Percentiles rank a stretch among this genome's conserved stretches.
These are phyloP conservation scores for Scedosporium apiospermum DNA, from an alignment of 2,329 filamentous ascomycete species.

Conservation along the genomic window DNA sequence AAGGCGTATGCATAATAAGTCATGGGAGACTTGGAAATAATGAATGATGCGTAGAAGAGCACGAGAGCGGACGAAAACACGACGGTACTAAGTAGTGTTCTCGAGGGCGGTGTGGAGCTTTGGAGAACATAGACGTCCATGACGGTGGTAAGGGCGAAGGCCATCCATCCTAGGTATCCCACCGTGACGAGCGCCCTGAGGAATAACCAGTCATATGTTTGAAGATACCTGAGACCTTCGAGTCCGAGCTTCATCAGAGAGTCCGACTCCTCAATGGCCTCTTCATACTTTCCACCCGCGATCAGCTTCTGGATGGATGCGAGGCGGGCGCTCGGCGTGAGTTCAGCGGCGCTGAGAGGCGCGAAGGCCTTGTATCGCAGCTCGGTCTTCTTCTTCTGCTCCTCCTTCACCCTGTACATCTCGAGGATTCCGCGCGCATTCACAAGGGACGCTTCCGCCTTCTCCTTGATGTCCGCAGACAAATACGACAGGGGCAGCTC, in stretches of 20 bases:
- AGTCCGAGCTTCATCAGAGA: constrained; percentile 68
- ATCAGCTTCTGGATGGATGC: constrained; percentile 61
- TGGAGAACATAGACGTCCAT: constrained; percentile 81
- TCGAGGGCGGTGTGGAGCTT: constrained; percentile 52
- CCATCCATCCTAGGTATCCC: constrained; percentile 93
- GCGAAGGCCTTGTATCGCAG: constrained; percentile 70
- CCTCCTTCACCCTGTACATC: constrained; percentile 93
- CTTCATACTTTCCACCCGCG: constrained; percentile 52
- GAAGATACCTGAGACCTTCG: constrained; percentile 80
- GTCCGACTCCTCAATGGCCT: constrained; percentile 71
- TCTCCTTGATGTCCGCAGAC: constrained; percentile 60
- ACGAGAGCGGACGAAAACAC: constrained; percentile 71
- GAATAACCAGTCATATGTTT: constrained; percentile 98
- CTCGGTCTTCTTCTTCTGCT: constrained; percentile 65
- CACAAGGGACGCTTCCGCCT: constrained; percentile 73
- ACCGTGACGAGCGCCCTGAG: constrained; percentile 77
- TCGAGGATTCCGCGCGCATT: constrained; percentile 85
- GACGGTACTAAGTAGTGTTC: constrained; percentile 48
- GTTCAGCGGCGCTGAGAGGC: constrained; percentile 53
- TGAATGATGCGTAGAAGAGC: constrained; percentile 67
- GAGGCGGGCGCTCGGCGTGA: constrained; percentile 58
- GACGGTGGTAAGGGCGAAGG: constrained; percentile 81
- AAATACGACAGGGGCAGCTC: constrained; percentile 81
- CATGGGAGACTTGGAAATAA: constrained; percentile 66
- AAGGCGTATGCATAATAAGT: constrained; percentile 88